Evolutionary conservation across 192 early-diverging fungal species (phyloP), one percentile per base, ranked within the genome.

Genomic region (Phycomyces nitens): DNA sequence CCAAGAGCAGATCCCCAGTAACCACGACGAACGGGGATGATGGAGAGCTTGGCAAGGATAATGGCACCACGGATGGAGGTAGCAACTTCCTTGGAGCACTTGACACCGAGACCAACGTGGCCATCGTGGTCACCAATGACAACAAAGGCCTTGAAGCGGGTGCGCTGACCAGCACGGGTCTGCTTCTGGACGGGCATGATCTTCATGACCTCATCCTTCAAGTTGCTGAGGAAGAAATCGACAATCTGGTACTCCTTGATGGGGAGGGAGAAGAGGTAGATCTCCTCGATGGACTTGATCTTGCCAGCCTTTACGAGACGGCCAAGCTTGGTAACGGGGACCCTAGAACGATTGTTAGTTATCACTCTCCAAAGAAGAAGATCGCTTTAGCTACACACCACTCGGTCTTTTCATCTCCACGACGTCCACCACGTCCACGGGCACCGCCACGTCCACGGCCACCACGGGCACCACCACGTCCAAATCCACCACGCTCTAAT

Each of bases 141-240:
- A 68, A 98, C 96, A 75, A 95, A 98, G 70, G 96, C 96, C 94
- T 98, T 98, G 89, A 98, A 98, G 74, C 96, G 91, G 73, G 96
- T 98, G 71, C 96, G 92, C 84, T 98, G 96, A 89, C 96, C 96
- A 69, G 96, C 96, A 80, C 92, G 90, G 75, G 96, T 98, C 82
- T 98, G 96, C 88, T 98, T 98, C 87, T 98, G 96, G 66, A 98
- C 96, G 65, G 96, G 96, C 85, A 94, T 96, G 76, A 98, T 95
- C 89, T 98, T 98, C 96, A 98, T 98, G 64, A 98, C 96, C 84
- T 98, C 93, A 81, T 98, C 96, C 90, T 94, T 95, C 68, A 98
- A 88, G 76, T 86, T 86, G 74, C 92, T 91, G 39, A 98, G 82
- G 87, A 98, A 95, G 74, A 81, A 83, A 75, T 98, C 96, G 72